Evolutionary conservation across 2,329 filamentous ascomycete species (phyloP), one percentile per base, ranked within the genome.

Genomic region (Akanthomyces uredinophilus): DNA sequence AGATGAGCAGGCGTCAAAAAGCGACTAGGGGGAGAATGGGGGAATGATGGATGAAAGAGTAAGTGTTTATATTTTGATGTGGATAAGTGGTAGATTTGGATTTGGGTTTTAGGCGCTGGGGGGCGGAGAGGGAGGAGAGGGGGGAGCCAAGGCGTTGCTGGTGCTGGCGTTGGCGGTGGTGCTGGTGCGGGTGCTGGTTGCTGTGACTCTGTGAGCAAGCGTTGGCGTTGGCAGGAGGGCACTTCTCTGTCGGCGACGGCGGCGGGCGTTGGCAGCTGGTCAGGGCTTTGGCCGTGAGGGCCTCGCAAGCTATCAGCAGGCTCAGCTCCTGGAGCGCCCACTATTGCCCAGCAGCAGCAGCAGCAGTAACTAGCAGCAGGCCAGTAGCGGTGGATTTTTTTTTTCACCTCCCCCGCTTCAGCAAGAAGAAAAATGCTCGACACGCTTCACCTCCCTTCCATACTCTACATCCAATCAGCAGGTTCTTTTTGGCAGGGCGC

Each of bases 41-140:
- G 66, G 60, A 62, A 61, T 63, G 68, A 67, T 61, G 65, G 67
- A 65, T 63, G 69, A 66, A 68, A 66, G 68, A 70, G 66, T 61
- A 66, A 65, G 66, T 70, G 69, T 70, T 70, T 70, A 69, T 70
- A 69, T 70, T 70, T 70, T 68, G 67, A 32, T 67, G 68, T 62
- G 60, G 60, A 57, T 57, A 58, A 58, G 53, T 58, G 60, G 69
- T 70, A 68, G 67, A 70, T 67, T 67, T 63, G 65, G 59, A 61
- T 65, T 65, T 64, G 64, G 62, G 53, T 63, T 65, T 64, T 61
- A 55, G 59, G 59, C 52, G 60, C 52, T 56, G 32, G 51, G 58
- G 29, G 41, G 22, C 22, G 64, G 41, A 62, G 59, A 58, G 43
- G 64, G 63, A 47, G 61, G 62, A 63, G 62, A 54, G 65, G 63